Evolutionary conservation across 2,329 filamentous ascomycete species (phyloP), one percentile per base, ranked within the genome.

Genomic region (Rutstroemia sp.): DNA sequence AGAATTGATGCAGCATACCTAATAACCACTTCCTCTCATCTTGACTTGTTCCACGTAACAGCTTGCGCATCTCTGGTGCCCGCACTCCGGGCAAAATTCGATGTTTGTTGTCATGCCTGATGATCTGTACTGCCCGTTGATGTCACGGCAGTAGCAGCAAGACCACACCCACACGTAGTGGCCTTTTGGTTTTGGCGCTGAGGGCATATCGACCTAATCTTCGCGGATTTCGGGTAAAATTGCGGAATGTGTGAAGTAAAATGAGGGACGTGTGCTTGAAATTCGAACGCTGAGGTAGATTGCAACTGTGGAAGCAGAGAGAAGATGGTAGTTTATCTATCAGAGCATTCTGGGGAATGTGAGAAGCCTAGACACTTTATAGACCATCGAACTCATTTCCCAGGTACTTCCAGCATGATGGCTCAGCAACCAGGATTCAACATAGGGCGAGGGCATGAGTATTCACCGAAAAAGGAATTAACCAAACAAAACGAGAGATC

Each of bases 101-200:
- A 55, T 55, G 7, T 44, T 1, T 25, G 53, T 55, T 5, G 53
- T 55, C 53, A 55, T 55, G 8, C 53, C 53, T 3, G 46, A 17
- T 12, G 53, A 55, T 4, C 14, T 12, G 16, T 55, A 50, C 5
- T 44, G 6, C 6, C 46, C 46, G 17, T 9, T 5, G 19, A 6
- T 7, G 23, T 50, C 46, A 34, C 46, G 38, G 19, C 53, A 55
- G 46, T 3, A 30, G 25, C 37, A 50, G 9, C 53, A 55, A 42
- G 53, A 50, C 53, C 53, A 55, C 17, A 44, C 5, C 3, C 7
- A 37, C 21, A 50, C 38, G 23, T 1, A 14, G 6, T 46, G 1
- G 6, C 38, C 9, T 25, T 55, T 55, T 17, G 52, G 45, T 21
- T 45, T 23, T 38, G 45, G 16, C 7, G 19, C 17, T 42, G 51